Conservation (phyloP, 768 basidiomycete genomes). For the Boletus pseudo-olivaceus region DNA sequence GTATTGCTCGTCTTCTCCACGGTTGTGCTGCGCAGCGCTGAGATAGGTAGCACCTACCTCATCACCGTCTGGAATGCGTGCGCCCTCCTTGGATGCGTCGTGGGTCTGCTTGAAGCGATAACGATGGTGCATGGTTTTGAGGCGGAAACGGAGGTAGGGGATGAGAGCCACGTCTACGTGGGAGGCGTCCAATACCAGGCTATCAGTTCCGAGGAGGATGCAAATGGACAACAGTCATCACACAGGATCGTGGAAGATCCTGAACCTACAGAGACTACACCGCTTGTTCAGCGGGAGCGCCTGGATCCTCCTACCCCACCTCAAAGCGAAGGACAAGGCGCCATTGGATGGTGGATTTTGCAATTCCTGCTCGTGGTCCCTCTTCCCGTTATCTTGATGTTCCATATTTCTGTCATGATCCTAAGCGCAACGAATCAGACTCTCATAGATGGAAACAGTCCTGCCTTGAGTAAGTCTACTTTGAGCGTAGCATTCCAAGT, state of each 20-base stretch:
- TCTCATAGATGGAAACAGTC: conserved; percentile 56
- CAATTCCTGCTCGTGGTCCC: conserved; percentile 56
- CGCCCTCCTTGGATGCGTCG: conserved; percentile 39
- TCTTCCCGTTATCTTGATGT: conserved; percentile 48
- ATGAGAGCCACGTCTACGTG: conserved; percentile 7
- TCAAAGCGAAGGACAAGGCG: conserved; percentile 12
- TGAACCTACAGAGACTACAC: conserved; percentile 54
- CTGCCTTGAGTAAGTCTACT: conserved; percentile 42
- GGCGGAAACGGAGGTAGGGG: neutral
- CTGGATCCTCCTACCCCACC: conserved; percentile 3
- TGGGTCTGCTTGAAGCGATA: conserved; percentile 38
- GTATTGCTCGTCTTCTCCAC: conserved; percentile 52
- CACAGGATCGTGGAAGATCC: conserved; percentile 32
- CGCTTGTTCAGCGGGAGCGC: conserved; percentile 42
- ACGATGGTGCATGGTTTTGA: conserved; percentile 15
- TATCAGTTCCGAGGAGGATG: conserved; percentile 18
- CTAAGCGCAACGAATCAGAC: conserved; percentile 53
- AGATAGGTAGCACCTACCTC: conserved; percentile 55
- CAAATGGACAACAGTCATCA: conserved; percentile 9
- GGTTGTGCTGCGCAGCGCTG: conserved; percentile 36
- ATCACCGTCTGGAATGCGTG: conserved; percentile 52
- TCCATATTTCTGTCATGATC: conserved; percentile 47
- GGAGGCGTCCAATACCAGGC: conserved; percentile 27
- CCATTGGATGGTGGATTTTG: conserved; percentile 52
- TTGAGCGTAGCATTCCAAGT: neutral